Evolutionary conservation across 257 asterid genomes (phyloP).

Genomic region (Jacaranda copaia): DNA sequence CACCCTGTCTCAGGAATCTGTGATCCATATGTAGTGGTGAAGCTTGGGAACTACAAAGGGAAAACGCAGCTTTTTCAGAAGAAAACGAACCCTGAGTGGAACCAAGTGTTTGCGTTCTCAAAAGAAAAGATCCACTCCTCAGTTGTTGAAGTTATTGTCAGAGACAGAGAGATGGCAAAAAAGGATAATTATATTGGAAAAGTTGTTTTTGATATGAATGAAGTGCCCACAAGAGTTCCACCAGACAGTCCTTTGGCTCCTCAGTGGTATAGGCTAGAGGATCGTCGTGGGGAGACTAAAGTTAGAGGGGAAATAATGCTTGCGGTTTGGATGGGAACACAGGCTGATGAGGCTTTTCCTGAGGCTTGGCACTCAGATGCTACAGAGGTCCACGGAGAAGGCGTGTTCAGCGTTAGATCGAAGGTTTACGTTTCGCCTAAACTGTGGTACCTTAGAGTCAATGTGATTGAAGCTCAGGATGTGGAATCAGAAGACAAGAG

Average conservation of each 20-base stretch:
- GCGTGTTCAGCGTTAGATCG: conserved; percentile 39
- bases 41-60: conserved; percentile 74
- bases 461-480: conserved; percentile 76
- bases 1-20: conserved; percentile 62
- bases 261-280: conserved; percentile 76
- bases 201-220: conserved; percentile 66
- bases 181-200: conserved; percentile 65
- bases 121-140: conserved; percentile 71
- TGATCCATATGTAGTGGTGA: conserved; percentile 71
- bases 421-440: conserved; percentile 85
- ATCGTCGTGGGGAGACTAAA: conserved; percentile 45
- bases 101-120: conserved; percentile 71
- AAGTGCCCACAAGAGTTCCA: conserved; percentile 68
- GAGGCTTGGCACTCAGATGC: conserved; percentile 56
- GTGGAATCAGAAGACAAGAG: conserved; percentile 59
- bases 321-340: conserved; percentile 85
- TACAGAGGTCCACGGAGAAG: too few relatives aligned
- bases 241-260: conserved; percentile 82
- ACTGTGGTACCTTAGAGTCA: conserved; percentile 71
- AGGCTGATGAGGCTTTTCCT: conserved; percentile 79
- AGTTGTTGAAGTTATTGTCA: conserved; percentile 55
- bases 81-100: conserved; percentile 57
- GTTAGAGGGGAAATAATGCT: conserved; percentile 70
- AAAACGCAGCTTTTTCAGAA: conserved; percentile 66
- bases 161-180: conserved; percentile 58